phyloP scores from a whole-genome alignment of 768 basidiomycete species.

The Amanita thiersii region DNA sequence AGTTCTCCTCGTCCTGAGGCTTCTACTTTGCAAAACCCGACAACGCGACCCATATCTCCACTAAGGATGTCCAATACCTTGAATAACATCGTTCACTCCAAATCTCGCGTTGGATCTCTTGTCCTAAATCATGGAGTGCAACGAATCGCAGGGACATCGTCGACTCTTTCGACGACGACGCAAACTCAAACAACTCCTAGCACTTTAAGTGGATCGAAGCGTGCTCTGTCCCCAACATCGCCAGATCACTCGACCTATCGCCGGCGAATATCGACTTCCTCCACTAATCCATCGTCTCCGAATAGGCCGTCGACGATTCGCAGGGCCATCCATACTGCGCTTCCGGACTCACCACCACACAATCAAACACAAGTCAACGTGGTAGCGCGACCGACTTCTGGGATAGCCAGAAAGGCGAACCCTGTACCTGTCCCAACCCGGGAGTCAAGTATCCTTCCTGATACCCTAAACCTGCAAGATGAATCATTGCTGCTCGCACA shows the following conservation, averaged over 20 bases:
- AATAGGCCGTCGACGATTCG: conserved; percentile 27
- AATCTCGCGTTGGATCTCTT: conserved; percentile 33
- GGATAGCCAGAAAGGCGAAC: conserved; percentile 14
- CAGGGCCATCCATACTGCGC: conserved; percentile 27
- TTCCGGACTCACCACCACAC: conserved; percentile 28
- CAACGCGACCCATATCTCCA: conserved; percentile 38
- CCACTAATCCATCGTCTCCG: conserved; percentile 25
- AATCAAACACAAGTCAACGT: conserved; percentile 23
- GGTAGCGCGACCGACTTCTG: conserved; percentile 19
- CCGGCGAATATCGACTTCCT: conserved; percentile 43
- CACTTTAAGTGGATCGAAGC: conserved; percentile 23
- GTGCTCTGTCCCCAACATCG: conserved; percentile 32
- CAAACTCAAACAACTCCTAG: conserved; percentile 34
- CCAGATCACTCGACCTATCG: conserved; percentile 28
- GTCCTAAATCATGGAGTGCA: conserved; percentile 13
- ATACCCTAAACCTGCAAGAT: conserved; percentile 32
- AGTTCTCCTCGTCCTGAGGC: conserved; percentile 41
- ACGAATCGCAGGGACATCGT: conserved; percentile 3
- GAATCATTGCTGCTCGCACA: conserved; percentile 65
- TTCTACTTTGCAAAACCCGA: conserved; percentile 30
- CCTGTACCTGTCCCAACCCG: conserved; percentile 29
- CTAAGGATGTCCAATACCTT: conserved; percentile 39
- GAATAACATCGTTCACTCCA: conserved; percentile 35
- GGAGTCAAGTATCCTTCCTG: conserved; percentile 36
- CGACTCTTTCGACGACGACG: conserved; percentile 13